These are phyloP conservation scores for Eucalyptus urophylla DNA, from an alignment of 345 rosid species.

Conservation along the genomic window DNA sequence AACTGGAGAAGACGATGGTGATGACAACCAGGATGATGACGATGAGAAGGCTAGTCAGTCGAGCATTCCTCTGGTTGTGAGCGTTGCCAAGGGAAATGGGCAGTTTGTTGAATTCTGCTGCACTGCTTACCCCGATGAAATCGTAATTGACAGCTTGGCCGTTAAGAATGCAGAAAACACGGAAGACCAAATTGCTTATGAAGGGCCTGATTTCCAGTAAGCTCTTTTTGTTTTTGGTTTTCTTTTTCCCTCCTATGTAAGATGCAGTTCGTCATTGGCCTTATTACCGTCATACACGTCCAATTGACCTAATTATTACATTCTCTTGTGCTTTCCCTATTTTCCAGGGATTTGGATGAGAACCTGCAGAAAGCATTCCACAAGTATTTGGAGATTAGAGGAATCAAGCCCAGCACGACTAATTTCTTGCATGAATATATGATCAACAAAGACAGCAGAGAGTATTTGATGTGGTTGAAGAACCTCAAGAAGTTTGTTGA, in stretches of 20 bases:
- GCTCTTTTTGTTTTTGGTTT: background rate
- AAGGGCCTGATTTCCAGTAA: conserved; percentile 86
- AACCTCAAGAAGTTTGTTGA: conserved; percentile 55
- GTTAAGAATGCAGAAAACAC: conserved; percentile 35
- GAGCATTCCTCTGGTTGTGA: conserved; percentile 52
- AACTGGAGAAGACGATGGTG: conserved; percentile 35
- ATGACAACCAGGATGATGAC: conserved; percentile 19
- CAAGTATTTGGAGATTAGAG: conserved; percentile 70
- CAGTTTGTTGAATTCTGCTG: conserved; percentile 50
- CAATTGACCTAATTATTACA: background rate
- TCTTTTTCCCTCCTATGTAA: background rate
- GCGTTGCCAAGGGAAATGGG: conserved; percentile 50
- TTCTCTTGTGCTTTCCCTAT: background rate
- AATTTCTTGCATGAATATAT: conserved; percentile 89
- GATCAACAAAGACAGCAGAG: conserved; percentile 77
- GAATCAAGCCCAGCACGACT: conserved; percentile 59
- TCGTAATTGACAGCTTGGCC: conserved; percentile 46
- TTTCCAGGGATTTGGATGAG: conserved; percentile 73
- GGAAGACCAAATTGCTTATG: conserved; percentile 53
- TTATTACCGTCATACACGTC: background rate
- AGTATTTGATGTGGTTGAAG: conserved; percentile 60
- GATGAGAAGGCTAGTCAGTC: conserved; percentile 31
- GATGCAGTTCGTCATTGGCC: background rate
- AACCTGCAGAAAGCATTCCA: conserved; percentile 68
- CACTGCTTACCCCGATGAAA: conserved; percentile 56